phyloP scores from a whole-genome alignment of 2,329 filamentous ascomycete species.

The Xylaria sp. region DNA sequence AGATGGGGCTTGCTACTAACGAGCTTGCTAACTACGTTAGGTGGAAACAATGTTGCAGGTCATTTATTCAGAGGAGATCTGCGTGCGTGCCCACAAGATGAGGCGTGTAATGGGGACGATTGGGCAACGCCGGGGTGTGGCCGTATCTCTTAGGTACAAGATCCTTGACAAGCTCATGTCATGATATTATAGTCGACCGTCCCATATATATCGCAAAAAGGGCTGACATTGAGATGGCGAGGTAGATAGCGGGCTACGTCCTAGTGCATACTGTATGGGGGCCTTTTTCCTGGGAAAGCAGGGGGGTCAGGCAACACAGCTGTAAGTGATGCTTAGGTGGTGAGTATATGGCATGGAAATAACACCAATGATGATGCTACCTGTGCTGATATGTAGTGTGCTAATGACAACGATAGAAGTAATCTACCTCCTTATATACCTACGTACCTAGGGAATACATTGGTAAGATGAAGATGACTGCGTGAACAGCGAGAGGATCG shows the following conservation, averaged over 20 bases:
- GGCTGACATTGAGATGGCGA: neutral
- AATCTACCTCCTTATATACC: too few relatives aligned
- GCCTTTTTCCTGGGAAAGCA: neutral
- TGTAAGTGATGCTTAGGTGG: neutral
- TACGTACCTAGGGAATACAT: too few relatives aligned
- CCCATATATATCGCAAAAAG: constrained; percentile 9
- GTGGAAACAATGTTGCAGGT: constrained; percentile 34
- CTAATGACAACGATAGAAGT: neutral
- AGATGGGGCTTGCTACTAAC: constrained; percentile 36
- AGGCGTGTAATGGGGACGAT: constrained; percentile 16
- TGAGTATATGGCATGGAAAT: too few relatives aligned
- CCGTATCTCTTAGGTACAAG: neutral
- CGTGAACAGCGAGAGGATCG: too few relatives aligned
- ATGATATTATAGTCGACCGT: constrained; percentile 11
- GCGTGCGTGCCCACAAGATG: constrained; percentile 29
- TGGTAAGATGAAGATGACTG: too few relatives aligned
- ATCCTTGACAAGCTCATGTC: constrained; percentile 17
- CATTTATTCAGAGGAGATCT: constrained; percentile 38
- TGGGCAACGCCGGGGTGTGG: constrained; percentile 22
- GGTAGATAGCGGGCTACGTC: constrained; percentile 1
- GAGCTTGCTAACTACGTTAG: constrained; percentile 30
- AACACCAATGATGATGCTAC: neutral
- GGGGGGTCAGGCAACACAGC: constrained; percentile 4
- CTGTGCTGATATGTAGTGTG: neutral
- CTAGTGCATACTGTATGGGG: neutral